Evolutionary conservation across 768 basidiomycete genomes (phyloP).

Genomic region (Boletus bicolor): DNA sequence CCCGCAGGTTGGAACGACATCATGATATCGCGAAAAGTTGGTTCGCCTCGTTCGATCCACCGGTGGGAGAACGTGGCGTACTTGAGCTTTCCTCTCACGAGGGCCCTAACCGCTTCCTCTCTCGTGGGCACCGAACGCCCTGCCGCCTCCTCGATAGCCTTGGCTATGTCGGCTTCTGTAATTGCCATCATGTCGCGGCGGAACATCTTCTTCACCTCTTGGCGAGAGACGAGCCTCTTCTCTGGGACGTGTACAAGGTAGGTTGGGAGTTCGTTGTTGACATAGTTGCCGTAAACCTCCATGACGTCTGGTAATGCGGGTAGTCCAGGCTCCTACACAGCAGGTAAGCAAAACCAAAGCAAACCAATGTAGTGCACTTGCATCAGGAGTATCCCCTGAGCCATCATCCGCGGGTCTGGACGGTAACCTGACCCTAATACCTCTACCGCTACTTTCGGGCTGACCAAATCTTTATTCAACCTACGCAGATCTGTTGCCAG

Average conservation of each 20-base stretch:
- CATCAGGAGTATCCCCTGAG: conserved; percentile 3
- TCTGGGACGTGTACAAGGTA: conserved; percentile 28
- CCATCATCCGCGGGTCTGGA: conserved; percentile 11
- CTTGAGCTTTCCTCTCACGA: conserved; percentile 24
- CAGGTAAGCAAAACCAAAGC: neutral
- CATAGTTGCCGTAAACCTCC: conserved; percentile 17
- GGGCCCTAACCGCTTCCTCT: conserved; percentile 25
- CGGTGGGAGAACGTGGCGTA: conserved; percentile 30
- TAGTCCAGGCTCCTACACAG: conserved; percentile 13
- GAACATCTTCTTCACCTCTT: conserved; percentile 32
- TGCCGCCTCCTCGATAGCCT: conserved; percentile 13
- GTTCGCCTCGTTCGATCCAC: conserved; percentile 31
- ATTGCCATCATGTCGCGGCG: conserved; percentile 25
- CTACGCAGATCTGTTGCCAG: neutral
- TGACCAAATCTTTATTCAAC: neutral
- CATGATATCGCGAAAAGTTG: conserved; percentile 27
- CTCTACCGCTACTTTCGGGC: conserved; percentile 26
- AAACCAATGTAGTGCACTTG: neutral
- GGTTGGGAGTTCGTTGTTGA: conserved; percentile 31
- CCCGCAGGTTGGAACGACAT: conserved; percentile 30
- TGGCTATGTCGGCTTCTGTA: conserved; percentile 25
- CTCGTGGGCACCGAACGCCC: conserved; percentile 27
- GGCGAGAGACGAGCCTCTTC: conserved; percentile 27
- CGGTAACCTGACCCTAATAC: conserved; percentile 21
- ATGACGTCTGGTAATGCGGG: conserved; percentile 25